phyloP scores from a whole-genome alignment of 2,329 filamentous ascomycete species.

The Pyricularia grisea region DNA sequence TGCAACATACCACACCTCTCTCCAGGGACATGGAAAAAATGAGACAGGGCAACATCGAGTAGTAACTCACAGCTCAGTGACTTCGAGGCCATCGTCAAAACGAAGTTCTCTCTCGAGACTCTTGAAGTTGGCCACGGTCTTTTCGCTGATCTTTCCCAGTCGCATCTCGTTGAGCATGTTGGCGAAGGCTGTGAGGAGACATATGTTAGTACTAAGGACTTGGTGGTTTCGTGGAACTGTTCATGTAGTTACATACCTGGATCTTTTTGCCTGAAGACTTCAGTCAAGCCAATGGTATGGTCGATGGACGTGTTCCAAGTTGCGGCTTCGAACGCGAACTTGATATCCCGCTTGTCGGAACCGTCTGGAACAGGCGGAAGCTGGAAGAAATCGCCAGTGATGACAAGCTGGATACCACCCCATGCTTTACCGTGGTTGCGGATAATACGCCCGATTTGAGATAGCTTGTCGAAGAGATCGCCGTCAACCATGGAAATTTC shows the following conservation, averaged over 20 bases:
- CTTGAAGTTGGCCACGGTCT: constrained; percentile 69
- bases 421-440: constrained; percentile 88
- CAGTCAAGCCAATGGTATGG: constrained; percentile 89
- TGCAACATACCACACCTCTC: neutral
- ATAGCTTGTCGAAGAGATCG: constrained; percentile 92
- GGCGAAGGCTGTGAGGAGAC: constrained; percentile 56
- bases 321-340: constrained; percentile 86
- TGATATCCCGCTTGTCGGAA: constrained; percentile 54
- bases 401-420: constrained; percentile 89
- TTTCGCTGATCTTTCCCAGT: constrained; percentile 67
- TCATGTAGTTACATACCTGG: constrained; percentile 36
- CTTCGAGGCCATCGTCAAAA: constrained; percentile 65
- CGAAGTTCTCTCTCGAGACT: constrained; percentile 60
- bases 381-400: constrained; percentile 98
- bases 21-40: neutral
- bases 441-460: constrained; percentile 73
- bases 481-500: constrained; percentile 99
- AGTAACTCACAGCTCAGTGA: constrained; percentile 65
- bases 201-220: constrained; percentile 15
- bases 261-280: constrained; percentile 94
- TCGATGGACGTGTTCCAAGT: constrained; percentile 92
- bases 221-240: neutral
- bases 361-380: constrained; percentile 84
- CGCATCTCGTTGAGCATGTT: constrained; percentile 98
- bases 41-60: neutral